Conservation (phyloP, 352 stramenopile genomes). For the Pythium aphanidermatum region DNA sequence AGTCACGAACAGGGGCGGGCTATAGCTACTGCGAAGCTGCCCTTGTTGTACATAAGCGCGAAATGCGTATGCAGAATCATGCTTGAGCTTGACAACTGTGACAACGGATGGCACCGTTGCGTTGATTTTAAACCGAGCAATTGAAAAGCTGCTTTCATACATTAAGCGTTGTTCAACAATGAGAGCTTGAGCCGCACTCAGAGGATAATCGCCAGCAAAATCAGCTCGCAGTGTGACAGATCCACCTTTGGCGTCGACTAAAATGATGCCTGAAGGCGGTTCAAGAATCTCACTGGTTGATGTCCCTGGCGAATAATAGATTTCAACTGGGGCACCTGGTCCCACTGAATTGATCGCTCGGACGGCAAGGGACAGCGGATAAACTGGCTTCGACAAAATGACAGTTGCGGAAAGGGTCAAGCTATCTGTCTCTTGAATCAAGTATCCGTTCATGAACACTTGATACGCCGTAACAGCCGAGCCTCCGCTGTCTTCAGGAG, state of each 20-base stretch:
- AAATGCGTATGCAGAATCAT: constrained; percentile 47
- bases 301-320: constrained; percentile 1
- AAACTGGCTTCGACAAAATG: constrained; percentile 8
- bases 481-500: constrained; percentile 36
- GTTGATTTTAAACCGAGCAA: constrained; percentile 14
- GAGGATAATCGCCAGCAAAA: background rate
- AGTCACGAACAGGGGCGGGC: constrained; percentile 17
- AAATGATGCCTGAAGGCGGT: no score
- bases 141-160: constrained; percentile 15
- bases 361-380: constrained; percentile 22
- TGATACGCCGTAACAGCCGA: constrained; percentile 28
- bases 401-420: constrained; percentile 18
- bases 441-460: constrained; percentile 38
- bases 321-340: constrained; percentile 20
- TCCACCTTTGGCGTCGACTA: constrained; percentile 10
- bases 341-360: constrained; percentile 34
- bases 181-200: background rate
- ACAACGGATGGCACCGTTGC: constrained; percentile 1
- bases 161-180: constrained; percentile 30
- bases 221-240: constrained; percentile 4
- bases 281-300: no score
- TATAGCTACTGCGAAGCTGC: constrained; percentile 22
- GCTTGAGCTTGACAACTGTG: constrained; percentile 37
- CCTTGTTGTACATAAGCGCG: constrained; percentile 20
- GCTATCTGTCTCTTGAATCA: constrained; percentile 19